A percentile compares a stretch with the other conserved stretches of the same genome.
Evolutionary conservation across 2,329 filamentous ascomycete genomes (phyloP).

Genomic region (Chaetomiaceae sp.): DNA sequence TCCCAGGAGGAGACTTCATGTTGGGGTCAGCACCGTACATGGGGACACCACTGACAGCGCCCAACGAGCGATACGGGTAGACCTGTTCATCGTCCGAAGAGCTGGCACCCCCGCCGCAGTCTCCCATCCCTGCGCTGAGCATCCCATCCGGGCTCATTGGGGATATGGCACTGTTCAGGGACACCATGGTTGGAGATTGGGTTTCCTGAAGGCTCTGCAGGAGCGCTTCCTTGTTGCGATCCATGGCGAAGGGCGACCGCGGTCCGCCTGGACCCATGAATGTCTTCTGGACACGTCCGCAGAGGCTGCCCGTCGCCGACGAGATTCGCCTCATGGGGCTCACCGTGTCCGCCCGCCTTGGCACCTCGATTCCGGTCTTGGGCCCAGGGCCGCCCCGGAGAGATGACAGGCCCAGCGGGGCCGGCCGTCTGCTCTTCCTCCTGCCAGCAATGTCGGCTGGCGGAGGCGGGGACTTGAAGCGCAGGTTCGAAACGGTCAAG

Average conservation of each 20-base stretch:
- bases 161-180: constrained; percentile 38
- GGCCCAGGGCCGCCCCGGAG: constrained; percentile 40
- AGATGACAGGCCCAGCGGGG: constrained; percentile 44
- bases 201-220: constrained; percentile 37
- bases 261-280: constrained; percentile 30
- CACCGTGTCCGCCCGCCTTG: constrained; percentile 40
- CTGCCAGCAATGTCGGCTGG: constrained; percentile 51
- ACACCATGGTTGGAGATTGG: constrained; percentile 39
- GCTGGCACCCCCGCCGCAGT: constrained; percentile 37
- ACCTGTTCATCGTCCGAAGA: constrained; percentile 36
- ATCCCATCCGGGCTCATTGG: constrained; percentile 35
- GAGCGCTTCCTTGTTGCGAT: constrained; percentile 42
- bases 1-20: constrained; percentile 50
- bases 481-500: constrained; percentile 31
- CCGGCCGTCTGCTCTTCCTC: constrained; percentile 45
- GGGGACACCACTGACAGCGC: constrained; percentile 16
- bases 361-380: constrained; percentile 45
- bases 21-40: constrained; percentile 35
- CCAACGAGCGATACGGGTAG: constrained; percentile 24
- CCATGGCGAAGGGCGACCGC: constrained; percentile 41
- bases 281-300: constrained; percentile 40
- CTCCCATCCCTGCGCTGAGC: constrained; percentile 32
- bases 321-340: constrained; percentile 51
- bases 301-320: constrained; percentile 43
- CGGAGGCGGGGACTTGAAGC: constrained; percentile 45